Percentiles rank a stretch among this genome's conserved stretches.
Conservation (phyloP, 805 yeast species). For the Candida dajiaensis region DNA sequence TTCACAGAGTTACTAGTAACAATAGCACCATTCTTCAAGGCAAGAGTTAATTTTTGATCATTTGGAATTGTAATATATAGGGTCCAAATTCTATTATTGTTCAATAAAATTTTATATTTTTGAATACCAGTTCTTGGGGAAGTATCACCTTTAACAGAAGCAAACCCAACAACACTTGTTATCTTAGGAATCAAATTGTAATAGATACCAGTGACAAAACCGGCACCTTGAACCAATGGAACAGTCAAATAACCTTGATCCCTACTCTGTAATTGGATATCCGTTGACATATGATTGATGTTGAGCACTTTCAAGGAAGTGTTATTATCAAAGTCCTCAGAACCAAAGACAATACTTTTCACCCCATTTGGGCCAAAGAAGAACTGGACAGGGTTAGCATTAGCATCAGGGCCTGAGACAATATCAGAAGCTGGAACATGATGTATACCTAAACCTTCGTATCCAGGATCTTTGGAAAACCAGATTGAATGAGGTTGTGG, state of each 20-base stretch:
- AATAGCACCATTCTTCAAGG: conserved; percentile 30
- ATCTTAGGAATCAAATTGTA: conserved; percentile 47
- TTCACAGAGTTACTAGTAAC: conserved; percentile 38
- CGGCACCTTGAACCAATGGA: conserved; percentile 78
- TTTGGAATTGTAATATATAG: conserved; percentile 50
- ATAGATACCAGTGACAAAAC: conserved; percentile 66
- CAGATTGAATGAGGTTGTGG: conserved; percentile 78
- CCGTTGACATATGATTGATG: conserved; percentile 30
- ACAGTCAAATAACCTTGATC: conserved; percentile 36
- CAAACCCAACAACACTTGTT: conserved; percentile 62
- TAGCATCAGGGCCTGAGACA: conserved; percentile 66
- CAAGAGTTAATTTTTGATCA: conserved; percentile 28
- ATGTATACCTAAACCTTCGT: conserved; percentile 59
- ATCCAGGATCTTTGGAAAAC: conserved; percentile 45
- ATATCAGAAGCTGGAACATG: conserved; percentile 54
- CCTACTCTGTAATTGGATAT: conserved; percentile 22
- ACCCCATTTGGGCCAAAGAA: conserved; percentile 66
- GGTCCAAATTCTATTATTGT: conserved; percentile 59
- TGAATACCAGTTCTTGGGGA: conserved; percentile 34
- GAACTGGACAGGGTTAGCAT: conserved; percentile 45
- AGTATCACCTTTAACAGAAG: conserved; percentile 35
- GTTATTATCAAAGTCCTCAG: conserved; percentile 33
- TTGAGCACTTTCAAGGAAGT: conserved; percentile 25
- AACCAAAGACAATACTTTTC: conserved; percentile 49
- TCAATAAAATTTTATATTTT: conserved; percentile 51